phyloP scores from a whole-genome alignment of 345 rosid species.

The Anastatica hierochuntica region DNA sequence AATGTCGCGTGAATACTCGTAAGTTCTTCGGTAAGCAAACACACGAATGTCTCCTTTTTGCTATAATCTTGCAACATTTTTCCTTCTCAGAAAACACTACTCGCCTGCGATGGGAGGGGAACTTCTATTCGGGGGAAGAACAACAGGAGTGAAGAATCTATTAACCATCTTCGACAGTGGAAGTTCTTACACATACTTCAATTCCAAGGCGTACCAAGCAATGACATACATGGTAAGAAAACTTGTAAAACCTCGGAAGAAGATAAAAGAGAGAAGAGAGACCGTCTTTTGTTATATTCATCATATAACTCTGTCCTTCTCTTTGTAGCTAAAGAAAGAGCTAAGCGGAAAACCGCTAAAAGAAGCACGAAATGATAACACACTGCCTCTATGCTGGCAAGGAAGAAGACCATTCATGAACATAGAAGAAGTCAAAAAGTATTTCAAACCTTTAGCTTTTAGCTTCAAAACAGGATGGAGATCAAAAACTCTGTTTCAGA shows the following conservation, averaged over 20 bases:
- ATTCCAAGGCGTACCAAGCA: slow-evolving; percentile 48
- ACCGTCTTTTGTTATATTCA: neutral
- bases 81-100: slow-evolving; percentile 75
- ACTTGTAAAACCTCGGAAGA: too few relatives aligned
- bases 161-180: slow-evolving; percentile 63
- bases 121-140: slow-evolving; percentile 47
- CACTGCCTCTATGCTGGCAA: slow-evolving; percentile 87
- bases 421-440: slow-evolving; percentile 55
- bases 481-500: slow-evolving; percentile 40
- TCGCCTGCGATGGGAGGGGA: slow-evolving; percentile 78
- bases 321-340: slow-evolving; percentile 42
- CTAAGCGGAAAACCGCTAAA: slow-evolving; percentile 41
- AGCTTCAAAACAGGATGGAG: slow-evolving; percentile 47
- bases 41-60: neutral
- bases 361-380: slow-evolving; percentile 52
- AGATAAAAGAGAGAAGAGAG: too few relatives aligned
- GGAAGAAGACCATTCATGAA: slow-evolving; percentile 67
- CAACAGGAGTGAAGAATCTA: slow-evolving; percentile 53
- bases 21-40: neutral
- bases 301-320: neutral
- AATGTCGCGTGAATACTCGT: slow-evolving; percentile 57
- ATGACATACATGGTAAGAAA: slow-evolving; percentile 42
- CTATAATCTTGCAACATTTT: neutral
- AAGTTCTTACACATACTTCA: slow-evolving; percentile 85
- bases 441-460: slow-evolving; percentile 59